Base-by-base conservation (phyloP, 1,139 yeast species). In the Nakaseomyces nivariensis region DNA sequence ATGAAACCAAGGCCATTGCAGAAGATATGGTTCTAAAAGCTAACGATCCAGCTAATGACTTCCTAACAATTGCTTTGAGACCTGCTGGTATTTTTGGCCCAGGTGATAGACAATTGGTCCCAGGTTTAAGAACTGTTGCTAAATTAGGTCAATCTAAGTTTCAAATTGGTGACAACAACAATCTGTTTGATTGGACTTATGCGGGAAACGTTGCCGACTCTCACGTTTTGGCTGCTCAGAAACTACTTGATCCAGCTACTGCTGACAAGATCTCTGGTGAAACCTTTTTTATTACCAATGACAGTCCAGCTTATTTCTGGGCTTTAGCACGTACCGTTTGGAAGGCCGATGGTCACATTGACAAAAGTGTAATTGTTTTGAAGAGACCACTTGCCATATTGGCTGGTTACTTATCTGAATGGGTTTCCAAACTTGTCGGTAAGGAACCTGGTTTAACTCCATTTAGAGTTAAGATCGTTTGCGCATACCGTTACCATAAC, bases 131-230 rank as follows among this genome's bases (percentile, higher is more conserved):
- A 61, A 77, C 78, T 17, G 96, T 89, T 47, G 92, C 96, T 3
- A 76, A 77, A 56, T 72, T 81, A 51, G 96, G 95, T 13, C 97
- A 92, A 67, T 85, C 92, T 36, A 85, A 85, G 67, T 88, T 87
- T 67, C 98, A 94, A 68, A 74, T 94, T 48, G 98, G 99, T 56
- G 92, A 87, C 66, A 94, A 94, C 68, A 81, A 85, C 66, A 92
- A 92, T 64, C 70, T 94, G 52, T 94, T 92, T 62, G 99, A 94
- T 66, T 89, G 96, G 85, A 89, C 97, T 0, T 94, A 89, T 62
- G 98, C 85, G n/a, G 97, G 97, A n/a, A 94, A 94, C 67, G 97
- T 94, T 25, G 98, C 98, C 0, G 95, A 89, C 69, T 84, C 97
- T 5, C 99, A 94, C 67, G 89, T 92, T 8, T 72, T 92, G 49